Evolutionary conservation across 306 rosid species (phyloP).

Genomic region (Dicorynia guianensis): DNA sequence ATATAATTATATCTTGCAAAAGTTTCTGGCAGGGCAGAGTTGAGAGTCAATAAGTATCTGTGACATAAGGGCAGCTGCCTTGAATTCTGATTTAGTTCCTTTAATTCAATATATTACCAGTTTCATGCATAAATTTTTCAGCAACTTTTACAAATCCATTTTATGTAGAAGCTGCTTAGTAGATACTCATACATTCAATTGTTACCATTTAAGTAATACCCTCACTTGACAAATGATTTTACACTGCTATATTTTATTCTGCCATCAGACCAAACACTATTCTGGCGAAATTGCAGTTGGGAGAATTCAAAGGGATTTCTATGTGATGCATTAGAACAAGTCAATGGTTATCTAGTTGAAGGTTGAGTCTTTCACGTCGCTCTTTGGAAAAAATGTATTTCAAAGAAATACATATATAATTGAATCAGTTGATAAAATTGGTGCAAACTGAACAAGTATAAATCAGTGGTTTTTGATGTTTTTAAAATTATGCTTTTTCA

Average conservation of each 20-base stretch:
- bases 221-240: neutral
- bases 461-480: neutral
- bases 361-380: neutral
- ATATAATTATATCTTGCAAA: conserved; percentile 27
- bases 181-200: too few relatives aligned
- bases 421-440: neutral
- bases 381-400: neutral
- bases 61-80: conserved; percentile 16
- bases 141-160: too few relatives aligned
- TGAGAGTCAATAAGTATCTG: conserved; percentile 1
- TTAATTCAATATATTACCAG: neutral
- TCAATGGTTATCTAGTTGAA: neutral
- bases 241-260: neutral
- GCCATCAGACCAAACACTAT: neutral
- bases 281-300: neutral
- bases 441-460: neutral
- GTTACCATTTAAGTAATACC: too few relatives aligned
- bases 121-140: too few relatives aligned
- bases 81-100: neutral
- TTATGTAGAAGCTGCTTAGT: too few relatives aligned
- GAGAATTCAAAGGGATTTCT: neutral
- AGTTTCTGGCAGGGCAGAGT: conserved; percentile 18
- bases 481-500: neutral
- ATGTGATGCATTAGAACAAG: neutral
- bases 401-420: neutral